These are phyloP conservation scores for Immersiella caudata DNA, from an alignment of 495 filamentous ascomycete genomes.

Conservation along the genomic window DNA sequence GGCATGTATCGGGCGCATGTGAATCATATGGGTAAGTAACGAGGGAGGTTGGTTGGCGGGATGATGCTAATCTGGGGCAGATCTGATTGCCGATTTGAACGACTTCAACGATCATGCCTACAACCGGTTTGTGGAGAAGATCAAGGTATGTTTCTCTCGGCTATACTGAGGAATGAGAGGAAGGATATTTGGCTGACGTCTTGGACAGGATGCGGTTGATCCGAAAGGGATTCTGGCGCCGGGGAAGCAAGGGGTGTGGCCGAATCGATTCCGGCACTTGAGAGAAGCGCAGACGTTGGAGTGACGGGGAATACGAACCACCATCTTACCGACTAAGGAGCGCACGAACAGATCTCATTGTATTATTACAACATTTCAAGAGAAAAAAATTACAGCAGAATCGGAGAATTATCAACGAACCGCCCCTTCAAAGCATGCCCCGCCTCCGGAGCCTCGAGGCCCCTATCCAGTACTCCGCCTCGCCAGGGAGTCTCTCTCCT, in stretches of 20 bases:
- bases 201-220: slow-evolving; percentile 34
- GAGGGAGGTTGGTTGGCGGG: not conserved
- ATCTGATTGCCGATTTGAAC: slow-evolving; percentile 46
- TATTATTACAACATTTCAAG: too few species aligned
- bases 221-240: slow-evolving; percentile 40
- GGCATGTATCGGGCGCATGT: slow-evolving; percentile 49
- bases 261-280: slow-evolving; percentile 32
- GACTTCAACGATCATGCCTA: slow-evolving; percentile 49
- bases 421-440: too few species aligned
- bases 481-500: too few species aligned
- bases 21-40: slow-evolving; percentile 47
- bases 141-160: slow-evolving; percentile 38
- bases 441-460: too few species aligned
- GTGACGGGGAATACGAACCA: not conserved
- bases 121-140: slow-evolving; percentile 45
- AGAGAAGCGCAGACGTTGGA: slow-evolving; percentile 22
- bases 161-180: too few species aligned
- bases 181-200: not conserved
- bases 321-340: too few species aligned
- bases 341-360: too few species aligned
- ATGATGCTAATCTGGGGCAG: slow-evolving; percentile 31
- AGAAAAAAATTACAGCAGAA: too few species aligned
- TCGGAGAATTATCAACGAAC: too few species aligned
- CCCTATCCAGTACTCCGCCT: too few species aligned
- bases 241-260: slow-evolving; percentile 43